Evolutionary conservation across 768 basidiomycete genomes (phyloP), one percentile per base, ranked within the genome.

Genomic region (Mycena indigotica): DNA sequence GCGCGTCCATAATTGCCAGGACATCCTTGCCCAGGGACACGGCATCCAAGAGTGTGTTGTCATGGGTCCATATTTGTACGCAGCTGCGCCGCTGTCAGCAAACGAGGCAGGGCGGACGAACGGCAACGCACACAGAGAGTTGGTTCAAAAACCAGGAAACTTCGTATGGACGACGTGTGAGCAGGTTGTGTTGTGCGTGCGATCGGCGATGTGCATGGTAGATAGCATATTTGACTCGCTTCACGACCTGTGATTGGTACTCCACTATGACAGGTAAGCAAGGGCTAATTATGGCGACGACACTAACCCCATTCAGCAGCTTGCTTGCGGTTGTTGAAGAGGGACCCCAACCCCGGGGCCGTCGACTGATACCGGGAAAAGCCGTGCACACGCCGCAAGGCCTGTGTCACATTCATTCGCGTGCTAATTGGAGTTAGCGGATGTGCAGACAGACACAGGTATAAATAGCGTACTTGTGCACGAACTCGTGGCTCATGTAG

Each of bases 271-370:
- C 48, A 58, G 26, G 52, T 30, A 48, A 44, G 44, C 29, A 26
- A 23, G 46, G 28, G 16, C 17, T n/a, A 10, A 44, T 32, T 48
- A 45, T 12, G 38, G 12, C 26, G 21, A 35, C 16, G 32, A 16
- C 5, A 84, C 89, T 69, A 71, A 92, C 90, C 75, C 90, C 90
- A 92, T 65, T 91, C 87, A 62, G 88, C 84, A 0, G 86, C 85
- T 57, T 90, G 87, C 64, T 84, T 83, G 5, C 84, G 83, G 57
- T 83, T 88, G 75, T 89, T 87, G 29, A 84, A 75, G 23, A 84
- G 84, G n/a, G n/a, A n/a, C n/a, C n/a, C n/a, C n/a, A n/a, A n/a
- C 23, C 76, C 68, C 39, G 72, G 70, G 13, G 68, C 62, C 2
- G 63, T 60, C n/a, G 66, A 67, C 13, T 70, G 67, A 25, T 76